Base-by-base conservation (phyloP, 352 stramenopile species). In the Pythium brachiatum region DNA sequence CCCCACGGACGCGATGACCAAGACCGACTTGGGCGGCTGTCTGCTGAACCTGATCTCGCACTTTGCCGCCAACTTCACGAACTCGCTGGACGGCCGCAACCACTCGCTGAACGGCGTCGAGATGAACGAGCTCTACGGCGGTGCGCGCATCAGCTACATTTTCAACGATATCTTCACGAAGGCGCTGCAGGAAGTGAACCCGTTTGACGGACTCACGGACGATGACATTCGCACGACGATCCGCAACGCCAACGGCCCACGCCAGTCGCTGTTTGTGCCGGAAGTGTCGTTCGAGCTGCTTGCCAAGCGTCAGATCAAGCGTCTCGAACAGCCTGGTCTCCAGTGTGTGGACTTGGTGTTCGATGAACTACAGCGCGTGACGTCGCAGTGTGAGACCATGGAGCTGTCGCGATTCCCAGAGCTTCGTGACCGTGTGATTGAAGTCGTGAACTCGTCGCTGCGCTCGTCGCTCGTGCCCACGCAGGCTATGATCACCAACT, bases 181-280 rank as follows among this genome's bases (percentile, higher is more conserved):
- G 69, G 86, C 81, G 29, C 62, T 97, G 18, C 84, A 93, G 48
- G 82, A 93, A 46, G 93, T 99, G 39, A 96, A 98, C 63, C 92
- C 96, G 0, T 99, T 99, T 63, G 96, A 99, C 64, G 94, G 94
- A 18, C 76, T 99, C n/a, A 94, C 83, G 21, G 97, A 99, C 72
- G 94, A 99, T 27, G 98, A 99, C 73, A 99, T 99, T 62, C 94
- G 97, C 48, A 99, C 96, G 16, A 98, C 97, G 3, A 99, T 99
- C 70, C 90, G 92, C 53, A 99, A 99, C 70, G 96, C 97, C 53
- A 99, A 99, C 64, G 97, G 98, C 26, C 98, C 97, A 27, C 85
- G 96, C 15, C 95, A 97, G 46, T 97, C 95, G 64, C 84, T 99
- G 11, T 99, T 99, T 72, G 97, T 99, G 27, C 97, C 97, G 0